Base-by-base conservation (phyloP, 352 stramenopile species). In the Globisporangium cederbergense region DNA sequence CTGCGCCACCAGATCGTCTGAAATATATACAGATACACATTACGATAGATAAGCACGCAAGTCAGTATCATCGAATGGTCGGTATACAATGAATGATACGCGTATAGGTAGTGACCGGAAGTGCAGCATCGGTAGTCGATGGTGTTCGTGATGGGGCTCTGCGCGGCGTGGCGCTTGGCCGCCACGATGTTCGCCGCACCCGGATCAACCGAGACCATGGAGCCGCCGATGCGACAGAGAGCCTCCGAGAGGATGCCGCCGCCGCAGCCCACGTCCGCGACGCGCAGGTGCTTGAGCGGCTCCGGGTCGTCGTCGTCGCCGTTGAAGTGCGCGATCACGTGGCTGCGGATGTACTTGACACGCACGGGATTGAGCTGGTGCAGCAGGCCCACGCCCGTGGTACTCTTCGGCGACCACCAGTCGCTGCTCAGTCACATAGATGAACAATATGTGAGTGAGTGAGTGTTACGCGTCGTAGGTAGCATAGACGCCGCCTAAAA, bases 91-190 rank as follows among this genome's bases (percentile, higher is more conserved):
- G 32, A 13, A 25, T 25, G n/a, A 56, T 14, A 8, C 8, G 9
- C 18, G 14, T 28, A 58, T 28, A 28, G 56, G 6, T 42, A 57
- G 74, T 47, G 55, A 91, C 82, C 80, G 10, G 85, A 91, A 20
- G 86, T 93, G 66, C 78, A 86, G 74, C 83, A 88, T 45, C 85
- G 82, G 58, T 95, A 95, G 68, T 92, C 83, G 53, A 94, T 95
- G 49, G 64, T 68, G 30, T 66, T 78, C n/a, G 85, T 94, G 47
- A 79, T 57, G 40, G 60, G 70, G 57, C 78, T 81, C 62, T 71
- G 64, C 11, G 60, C 60, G 11, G 87, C 87, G 52, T 95, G 87
- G 18, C 70, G 62, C 60, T 79, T 90, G 18, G 87, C 87, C 2
- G 79, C 81, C n/a, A 66, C 75, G 51, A 95, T 90, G 56, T 94